Evolutionary conservation across 2,329 filamentous ascomycete species (phyloP).

Genomic region (Drechmeria coniospora): DNA sequence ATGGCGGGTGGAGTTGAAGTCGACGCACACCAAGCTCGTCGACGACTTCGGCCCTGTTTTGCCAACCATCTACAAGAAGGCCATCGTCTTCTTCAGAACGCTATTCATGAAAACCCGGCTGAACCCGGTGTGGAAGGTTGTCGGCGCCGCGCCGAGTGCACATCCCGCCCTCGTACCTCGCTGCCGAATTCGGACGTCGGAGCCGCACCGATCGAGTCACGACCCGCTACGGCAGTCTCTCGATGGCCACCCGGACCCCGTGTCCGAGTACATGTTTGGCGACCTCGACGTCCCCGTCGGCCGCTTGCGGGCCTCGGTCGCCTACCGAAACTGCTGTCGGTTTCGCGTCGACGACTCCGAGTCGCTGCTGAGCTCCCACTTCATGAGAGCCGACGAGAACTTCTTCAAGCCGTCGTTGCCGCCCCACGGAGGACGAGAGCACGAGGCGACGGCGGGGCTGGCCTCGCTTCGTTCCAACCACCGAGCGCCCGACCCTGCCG

Average conservation of each 20-base stretch:
- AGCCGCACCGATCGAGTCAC: slow-evolving; percentile 33
- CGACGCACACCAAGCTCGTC: slow-evolving; percentile 27
- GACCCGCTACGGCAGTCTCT: slow-evolving; percentile 45
- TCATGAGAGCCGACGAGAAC: slow-evolving; percentile 81
- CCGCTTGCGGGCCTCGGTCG: slow-evolving; percentile 64
- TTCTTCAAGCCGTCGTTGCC: slow-evolving; percentile 69
- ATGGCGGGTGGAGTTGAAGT: slow-evolving; percentile 73
- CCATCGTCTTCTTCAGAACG: slow-evolving; percentile 84
- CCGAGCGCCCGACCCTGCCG: slow-evolving; percentile 30
- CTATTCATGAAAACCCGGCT: slow-evolving; percentile 71
- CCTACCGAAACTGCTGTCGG: slow-evolving; percentile 76
- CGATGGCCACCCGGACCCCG: slow-evolving; percentile 24
- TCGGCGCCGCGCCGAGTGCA: slow-evolving; percentile 54
- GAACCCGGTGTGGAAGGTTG: slow-evolving; percentile 75
- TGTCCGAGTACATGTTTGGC: slow-evolving; percentile 66
- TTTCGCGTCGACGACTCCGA: slow-evolving; percentile 89
- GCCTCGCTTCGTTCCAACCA: slow-evolving; percentile 61
- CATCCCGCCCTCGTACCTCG: slow-evolving; percentile 54
- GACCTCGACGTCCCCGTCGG: slow-evolving; percentile 78
- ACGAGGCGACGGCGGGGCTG: slow-evolving; percentile 33
- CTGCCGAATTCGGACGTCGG: slow-evolving; percentile 60
- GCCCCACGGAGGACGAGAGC: slow-evolving; percentile 28
- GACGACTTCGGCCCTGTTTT: slow-evolving; percentile 49
- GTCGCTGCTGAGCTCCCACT: slow-evolving; percentile 76
- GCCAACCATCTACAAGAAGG: slow-evolving; percentile 92